phyloP scores from a whole-genome alignment of 495 filamentous ascomycete species.

The Penicillium canariense region DNA sequence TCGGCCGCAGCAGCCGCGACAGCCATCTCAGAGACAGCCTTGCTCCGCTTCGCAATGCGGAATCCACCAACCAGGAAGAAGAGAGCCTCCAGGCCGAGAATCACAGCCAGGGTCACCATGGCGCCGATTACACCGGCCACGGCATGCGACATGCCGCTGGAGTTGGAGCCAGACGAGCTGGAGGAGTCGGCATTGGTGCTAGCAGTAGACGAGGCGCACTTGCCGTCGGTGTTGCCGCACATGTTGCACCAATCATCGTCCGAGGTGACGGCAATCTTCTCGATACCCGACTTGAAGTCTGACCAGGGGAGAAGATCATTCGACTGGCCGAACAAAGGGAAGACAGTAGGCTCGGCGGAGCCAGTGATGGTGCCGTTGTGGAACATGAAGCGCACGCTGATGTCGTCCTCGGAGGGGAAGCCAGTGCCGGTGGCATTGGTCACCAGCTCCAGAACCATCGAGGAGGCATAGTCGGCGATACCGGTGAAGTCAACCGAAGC shows the following conservation, averaged over 20 bases:
- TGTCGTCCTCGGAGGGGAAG: conserved; percentile 32
- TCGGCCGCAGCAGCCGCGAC: conserved; percentile 3
- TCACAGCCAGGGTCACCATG: conserved; percentile 57
- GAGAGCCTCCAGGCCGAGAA: conserved; percentile 48
- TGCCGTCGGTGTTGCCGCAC: conserved; percentile 44
- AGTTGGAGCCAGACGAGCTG: conserved; percentile 6
- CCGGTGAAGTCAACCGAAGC: conserved; percentile 43
- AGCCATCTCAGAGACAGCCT: conserved; percentile 12
- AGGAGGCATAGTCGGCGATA: conserved; percentile 50
- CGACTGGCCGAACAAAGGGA: conserved; percentile 42
- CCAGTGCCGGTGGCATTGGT: conserved; percentile 37
- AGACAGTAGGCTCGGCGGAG: conserved; percentile 29
- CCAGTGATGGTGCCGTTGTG: conserved; percentile 48
- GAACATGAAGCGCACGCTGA: conserved; percentile 52
- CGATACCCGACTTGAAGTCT: conserved; percentile 38
- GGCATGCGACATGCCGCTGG: conserved; percentile 38
- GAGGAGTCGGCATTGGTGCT: conserved; percentile 10
- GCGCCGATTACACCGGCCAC: conserved; percentile 62
- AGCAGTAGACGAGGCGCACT: conserved; percentile 25
- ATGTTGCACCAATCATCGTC: conserved; percentile 44
- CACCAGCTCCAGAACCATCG: conserved; percentile 51
- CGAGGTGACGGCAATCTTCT: conserved; percentile 37
- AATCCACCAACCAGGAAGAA: conserved; percentile 41
- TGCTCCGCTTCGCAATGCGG: conserved; percentile 26
- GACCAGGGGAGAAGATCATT: conserved; percentile 35